Base-by-base conservation (phyloP, 257 asterid genomes). In the Solanum pinnatisectum region DNA sequence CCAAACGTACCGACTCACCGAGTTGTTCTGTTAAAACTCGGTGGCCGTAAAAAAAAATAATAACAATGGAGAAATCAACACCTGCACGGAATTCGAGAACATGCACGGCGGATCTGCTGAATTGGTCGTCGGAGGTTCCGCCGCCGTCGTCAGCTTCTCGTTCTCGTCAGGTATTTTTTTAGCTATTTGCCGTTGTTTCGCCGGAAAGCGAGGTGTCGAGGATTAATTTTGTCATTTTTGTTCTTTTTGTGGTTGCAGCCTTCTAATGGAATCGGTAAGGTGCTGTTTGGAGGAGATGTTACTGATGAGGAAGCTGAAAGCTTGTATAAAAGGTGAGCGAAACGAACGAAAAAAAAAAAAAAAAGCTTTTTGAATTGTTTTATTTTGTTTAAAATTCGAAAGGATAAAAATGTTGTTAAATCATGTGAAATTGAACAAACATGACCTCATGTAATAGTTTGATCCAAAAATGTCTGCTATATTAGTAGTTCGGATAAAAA, bases 241-340 rank as follows among this genome's bases (percentile, higher is more conserved):
- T 23, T 6, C 20, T 73, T 73, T 20, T 1, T 6, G 63, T 52
- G 63, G 5, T 10, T 32, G 15, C 44, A 96, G 98, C 94, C 95
- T 73, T 89, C 98, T n/a, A 94, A 93, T 89, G 94, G 95, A 88
- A 90, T 96, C 18, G 87, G 97, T 60, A 94, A 95, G 91, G 98
- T 94, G 82, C 56, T 96, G 84, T 96, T 94, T 88, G 98, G 98
- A 87, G 98, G 99, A 36, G 96, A 96, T 93, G 90, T 95, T 93
- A 94, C 95, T 52, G 98, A 94, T 70, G 98, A 94, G 86, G 98
- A 96, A 94, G 98, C 97, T 92, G 94, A 95, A 88, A 92, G 90
- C 88, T 96, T 95, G 8, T 93, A 96, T 88, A 91, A 87, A 90
- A 94, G 98, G 99, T 96, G 83, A 49, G 35, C 10, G 10, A 68